A percentile compares a stretch with the other conserved stretches of the same genome.
These are phyloP conservation scores for Allium cepa DNA, from an alignment of 106 monocot genomes.

Conservation along the genomic window DNA sequence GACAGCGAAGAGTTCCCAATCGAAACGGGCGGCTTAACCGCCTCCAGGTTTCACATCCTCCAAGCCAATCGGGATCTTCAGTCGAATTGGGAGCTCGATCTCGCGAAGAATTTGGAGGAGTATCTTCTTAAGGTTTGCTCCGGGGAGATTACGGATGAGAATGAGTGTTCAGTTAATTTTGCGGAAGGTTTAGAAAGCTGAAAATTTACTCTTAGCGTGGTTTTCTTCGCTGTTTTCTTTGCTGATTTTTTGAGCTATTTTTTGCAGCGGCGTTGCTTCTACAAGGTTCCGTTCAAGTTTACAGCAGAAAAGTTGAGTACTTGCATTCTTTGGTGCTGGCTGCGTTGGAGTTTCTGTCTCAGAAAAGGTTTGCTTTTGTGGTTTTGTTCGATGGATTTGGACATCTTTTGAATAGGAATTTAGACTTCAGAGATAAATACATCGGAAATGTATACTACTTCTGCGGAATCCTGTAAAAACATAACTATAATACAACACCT, in stretches of 20 bases:
- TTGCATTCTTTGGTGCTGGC: slow-evolving; percentile 74
- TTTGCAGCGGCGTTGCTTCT: slow-evolving; percentile 76
- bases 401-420: not conserved
- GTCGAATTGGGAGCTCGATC: slow-evolving; percentile 84
- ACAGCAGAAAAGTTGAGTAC: slow-evolving; percentile 94
- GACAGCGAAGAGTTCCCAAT: slow-evolving; percentile 17
- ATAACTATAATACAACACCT: no score
- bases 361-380: slow-evolving; percentile 46
- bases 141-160: slow-evolving; percentile 48
- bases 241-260: slow-evolving; percentile 8
- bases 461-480: no score
- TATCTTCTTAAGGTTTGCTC: slow-evolving; percentile 94
- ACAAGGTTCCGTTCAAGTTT: slow-evolving; percentile 90
- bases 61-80: slow-evolving; percentile 69
- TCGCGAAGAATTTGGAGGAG: slow-evolving; percentile 84
- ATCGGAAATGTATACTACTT: not conserved
- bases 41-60: slow-evolving; percentile 24
- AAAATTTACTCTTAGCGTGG: not conserved
- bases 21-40: slow-evolving; percentile 2
- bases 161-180: slow-evolving; percentile 55
- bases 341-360: slow-evolving; percentile 74
- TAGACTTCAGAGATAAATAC: slow-evolving; percentile 2
- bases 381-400: not conserved
- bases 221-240: not conserved
- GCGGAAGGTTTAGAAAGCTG: slow-evolving; percentile 55